Evolutionary conservation across 441 rosid species (phyloP).

Genomic region (Aleurites moluccanus): DNA sequence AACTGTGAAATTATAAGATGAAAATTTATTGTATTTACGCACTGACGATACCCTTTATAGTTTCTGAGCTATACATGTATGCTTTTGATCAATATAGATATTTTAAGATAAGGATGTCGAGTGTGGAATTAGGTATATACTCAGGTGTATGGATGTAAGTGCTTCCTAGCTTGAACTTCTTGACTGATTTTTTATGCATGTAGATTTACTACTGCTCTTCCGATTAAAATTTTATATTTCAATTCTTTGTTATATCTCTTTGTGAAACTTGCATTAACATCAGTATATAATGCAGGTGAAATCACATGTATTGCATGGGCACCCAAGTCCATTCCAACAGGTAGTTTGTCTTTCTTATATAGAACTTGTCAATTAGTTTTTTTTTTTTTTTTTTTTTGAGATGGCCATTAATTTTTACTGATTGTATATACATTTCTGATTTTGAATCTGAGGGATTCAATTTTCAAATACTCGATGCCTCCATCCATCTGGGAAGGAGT

Average conservation of each 20-base stretch:
- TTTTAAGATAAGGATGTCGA: neutral
- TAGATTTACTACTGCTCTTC: neutral
- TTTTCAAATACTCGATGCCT: neutral
- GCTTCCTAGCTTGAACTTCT: neutral
- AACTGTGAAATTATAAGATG: too few species aligned
- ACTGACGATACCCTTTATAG: too few species aligned
- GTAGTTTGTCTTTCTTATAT: slow-evolving; percentile 35
- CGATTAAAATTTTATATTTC: too few species aligned
- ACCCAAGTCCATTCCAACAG: slow-evolving; percentile 58
- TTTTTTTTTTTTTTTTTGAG: neutral
- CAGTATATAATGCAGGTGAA: slow-evolving; percentile 53
- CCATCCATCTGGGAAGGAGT: neutral
- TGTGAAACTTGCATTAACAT: slow-evolving; percentile 16
- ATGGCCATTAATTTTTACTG: neutral
- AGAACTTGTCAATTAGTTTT: neutral
- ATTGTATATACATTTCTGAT: neutral
- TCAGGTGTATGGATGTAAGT: neutral
- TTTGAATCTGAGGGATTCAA: neutral
- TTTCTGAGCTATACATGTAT: too few species aligned
- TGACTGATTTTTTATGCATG: neutral
- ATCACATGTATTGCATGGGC: slow-evolving; percentile 86
- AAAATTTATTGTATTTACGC: too few species aligned
- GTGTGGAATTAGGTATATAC: neutral
- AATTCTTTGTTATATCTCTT: neutral
- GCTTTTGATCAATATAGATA: neutral